phyloP scores from a whole-genome alignment of 257 asterid species.

The Ocimum tenuiflorum region DNA sequence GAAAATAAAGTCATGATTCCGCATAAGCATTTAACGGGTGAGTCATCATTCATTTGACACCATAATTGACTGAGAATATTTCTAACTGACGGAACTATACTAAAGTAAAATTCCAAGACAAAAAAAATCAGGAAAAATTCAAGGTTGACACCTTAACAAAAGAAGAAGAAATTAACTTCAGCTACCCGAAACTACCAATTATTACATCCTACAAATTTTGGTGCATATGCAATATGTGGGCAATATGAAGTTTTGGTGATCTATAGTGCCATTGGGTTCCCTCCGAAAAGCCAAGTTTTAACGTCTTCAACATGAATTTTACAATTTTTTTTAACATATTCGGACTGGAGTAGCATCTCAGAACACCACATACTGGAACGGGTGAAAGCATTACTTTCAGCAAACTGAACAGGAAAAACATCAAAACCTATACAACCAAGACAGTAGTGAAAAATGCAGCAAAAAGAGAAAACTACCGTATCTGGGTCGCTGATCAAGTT shows the following conservation, averaged over 20 bases:
- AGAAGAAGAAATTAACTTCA: not conserved
- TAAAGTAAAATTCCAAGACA: too few species aligned
- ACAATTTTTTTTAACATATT: not conserved
- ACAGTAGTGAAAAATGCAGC: not conserved
- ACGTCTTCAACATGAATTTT: not conserved
- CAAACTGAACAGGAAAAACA: not conserved
- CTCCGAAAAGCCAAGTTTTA: not conserved
- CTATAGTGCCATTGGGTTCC: not conserved
- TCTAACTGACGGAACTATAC: too few species aligned
- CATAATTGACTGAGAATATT: too few species aligned
- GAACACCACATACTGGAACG: not conserved
- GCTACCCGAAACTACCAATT: not conserved
- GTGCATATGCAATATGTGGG: too few species aligned
- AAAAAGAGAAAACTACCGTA: conserved; percentile 32
- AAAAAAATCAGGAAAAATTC: not conserved
- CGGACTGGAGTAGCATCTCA: not conserved
- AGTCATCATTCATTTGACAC: too few species aligned
- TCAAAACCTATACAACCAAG: not conserved
- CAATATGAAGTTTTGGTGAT: not conserved
- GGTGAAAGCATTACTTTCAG: not conserved
- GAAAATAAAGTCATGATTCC: too few species aligned
- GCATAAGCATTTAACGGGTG: too few species aligned
- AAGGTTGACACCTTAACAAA: too few species aligned
- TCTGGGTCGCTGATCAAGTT: conserved; percentile 70
- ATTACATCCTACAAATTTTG: not conserved